Base-by-base conservation (phyloP, 1,284 basidiomycete genomes). In the Microbotryum silenes-acaulis region DNA sequence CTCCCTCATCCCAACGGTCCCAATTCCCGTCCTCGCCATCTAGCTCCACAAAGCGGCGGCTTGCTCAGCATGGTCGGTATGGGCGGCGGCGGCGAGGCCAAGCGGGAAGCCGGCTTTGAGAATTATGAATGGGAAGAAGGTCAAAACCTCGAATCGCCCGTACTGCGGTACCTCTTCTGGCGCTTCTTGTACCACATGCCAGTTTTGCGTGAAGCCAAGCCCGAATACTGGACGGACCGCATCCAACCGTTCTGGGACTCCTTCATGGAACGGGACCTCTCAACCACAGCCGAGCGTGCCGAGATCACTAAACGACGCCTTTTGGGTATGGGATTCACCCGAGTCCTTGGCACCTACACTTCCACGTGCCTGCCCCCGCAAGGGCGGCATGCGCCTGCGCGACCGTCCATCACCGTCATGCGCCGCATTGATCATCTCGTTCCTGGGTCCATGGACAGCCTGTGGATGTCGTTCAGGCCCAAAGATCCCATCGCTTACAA, bases 241-340 rank as follows among this genome's bases (percentile, higher is more conserved):
- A 62, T 64, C 25, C 67, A 68, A 48, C 60, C 56, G 2, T 68
- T 68, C 57, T 55, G 61, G 42, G 67, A 68, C 27, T 61, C 62
- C 29, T 68, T 68, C 50, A 63, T 65, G 18, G 67, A 68, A 52
- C 37, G 57, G 0, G 64, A 66, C 31, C 33, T 68, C 6, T 51
- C 46, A 10, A 59, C 60, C 48, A 68, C 64, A 3, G 48, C 57
- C n/a, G 67, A 68, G 48, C 53, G 67, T 0, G 54, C 57, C 12
- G 67, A 68, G 12, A 56, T 68, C 23, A 68, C 67, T 2, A 68
- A 68, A 23, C 44, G 67, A 14, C 64, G 64, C 37, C 63, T 68
- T 37, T 58, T 68, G 20, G 51, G 64, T 3, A 57, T 66, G 50
- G 67, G 67, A 1, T 46, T 66, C 47, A 65, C 63, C 33, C 64